A percentile compares a stretch with the other conserved stretches of the same genome.
Conservation (phyloP, 495 filamentous ascomycete genomes). For the Geoglossum glabrum region DNA sequence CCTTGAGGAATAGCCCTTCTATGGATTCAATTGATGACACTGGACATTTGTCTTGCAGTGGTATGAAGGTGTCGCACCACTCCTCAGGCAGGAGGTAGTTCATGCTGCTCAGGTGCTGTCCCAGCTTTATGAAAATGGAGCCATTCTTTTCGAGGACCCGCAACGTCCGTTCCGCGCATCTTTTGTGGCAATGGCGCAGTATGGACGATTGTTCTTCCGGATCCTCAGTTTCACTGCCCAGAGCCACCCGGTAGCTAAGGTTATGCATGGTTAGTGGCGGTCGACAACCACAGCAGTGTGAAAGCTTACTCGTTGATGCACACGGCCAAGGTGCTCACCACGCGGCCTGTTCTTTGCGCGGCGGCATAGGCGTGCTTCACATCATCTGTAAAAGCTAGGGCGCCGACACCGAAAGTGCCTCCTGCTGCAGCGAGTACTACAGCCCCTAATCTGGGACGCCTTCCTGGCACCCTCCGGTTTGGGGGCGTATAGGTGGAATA, state of each 20-base stretch:
- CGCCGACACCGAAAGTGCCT: slow-evolving; percentile 32
- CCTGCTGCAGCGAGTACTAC: slow-evolving; percentile 31
- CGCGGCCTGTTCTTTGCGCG: slow-evolving; percentile 56
- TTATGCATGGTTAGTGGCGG: slow-evolving; percentile 3
- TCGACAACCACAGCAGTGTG: neutral
- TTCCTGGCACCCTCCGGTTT: neutral
- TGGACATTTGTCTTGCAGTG: slow-evolving; percentile 88
- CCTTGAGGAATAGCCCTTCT: slow-evolving; percentile 59
- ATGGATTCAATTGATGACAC: slow-evolving; percentile 84
- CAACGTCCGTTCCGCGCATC: slow-evolving; percentile 78
- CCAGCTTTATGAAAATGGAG: slow-evolving; percentile 94
- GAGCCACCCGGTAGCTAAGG: slow-evolving; percentile 57
- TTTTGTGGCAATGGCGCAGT: slow-evolving; percentile 74
- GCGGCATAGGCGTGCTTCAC: slow-evolving; percentile 52
- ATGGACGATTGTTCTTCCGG: slow-evolving; percentile 38
- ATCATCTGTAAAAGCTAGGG: slow-evolving; percentile 48
- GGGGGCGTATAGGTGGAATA: neutral
- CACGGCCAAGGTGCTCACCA: slow-evolving; percentile 51
- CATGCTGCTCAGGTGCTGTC: slow-evolving; percentile 92
- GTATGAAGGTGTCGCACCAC: slow-evolving; percentile 93
- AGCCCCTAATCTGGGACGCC: slow-evolving; percentile 10
- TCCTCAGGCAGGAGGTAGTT: slow-evolving; percentile 83
- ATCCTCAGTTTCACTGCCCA: slow-evolving; percentile 41
- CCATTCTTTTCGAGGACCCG: slow-evolving; percentile 82
- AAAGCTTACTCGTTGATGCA: slow-evolving; percentile 75